Conservation (phyloP, 1,284 basidiomycete genomes). For the Schizophyllum commune region DNA sequence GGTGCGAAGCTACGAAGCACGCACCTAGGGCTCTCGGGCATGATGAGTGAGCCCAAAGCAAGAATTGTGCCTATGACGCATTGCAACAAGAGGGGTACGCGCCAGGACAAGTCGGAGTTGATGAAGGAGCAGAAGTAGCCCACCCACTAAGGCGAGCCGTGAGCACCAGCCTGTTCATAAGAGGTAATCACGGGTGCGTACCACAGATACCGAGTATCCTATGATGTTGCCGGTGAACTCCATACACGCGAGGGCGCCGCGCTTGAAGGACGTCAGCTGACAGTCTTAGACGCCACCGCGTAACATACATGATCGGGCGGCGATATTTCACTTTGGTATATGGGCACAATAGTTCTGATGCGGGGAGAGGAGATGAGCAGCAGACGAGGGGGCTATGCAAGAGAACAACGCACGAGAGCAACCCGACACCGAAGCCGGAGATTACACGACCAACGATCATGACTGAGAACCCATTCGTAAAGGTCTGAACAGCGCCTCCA, state of each 20-base stretch:
- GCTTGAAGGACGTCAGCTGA: constrained; percentile 32
- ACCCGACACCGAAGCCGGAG: constrained; percentile 90
- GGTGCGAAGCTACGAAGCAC: constrained; percentile 8
- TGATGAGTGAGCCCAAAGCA: constrained; percentile 74
- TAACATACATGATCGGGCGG: constrained; percentile 81
- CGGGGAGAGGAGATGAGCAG: constrained; percentile 2
- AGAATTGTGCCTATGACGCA: constrained; percentile 84
- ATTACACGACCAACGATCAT: constrained; percentile 89
- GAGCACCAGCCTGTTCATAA: not conserved
- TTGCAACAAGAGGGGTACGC: constrained; percentile 81
- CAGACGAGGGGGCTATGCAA: not conserved
- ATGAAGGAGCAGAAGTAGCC: constrained; percentile 93
- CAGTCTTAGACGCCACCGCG: not conserved
- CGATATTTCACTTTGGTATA: constrained; percentile 96
- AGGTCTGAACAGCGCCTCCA: constrained; percentile 88
- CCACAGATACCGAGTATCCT: constrained; percentile 93
- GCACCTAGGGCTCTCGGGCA: constrained; percentile 90
- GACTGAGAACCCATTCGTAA: constrained; percentile 72
- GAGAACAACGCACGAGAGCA: constrained; percentile 64
- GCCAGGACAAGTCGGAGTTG: constrained; percentile 76
- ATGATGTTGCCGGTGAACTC: constrained; percentile 94
- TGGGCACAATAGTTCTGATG: constrained; percentile 87
- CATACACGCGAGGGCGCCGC: constrained; percentile 90
- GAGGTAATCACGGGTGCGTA: constrained; percentile 32
- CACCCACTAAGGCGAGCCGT: constrained; percentile 61